Evolutionary conservation across 2,329 filamentous ascomycete species (phyloP), one percentile per base, ranked within the genome.

Genomic region (Aureobasidium namibiae): DNA sequence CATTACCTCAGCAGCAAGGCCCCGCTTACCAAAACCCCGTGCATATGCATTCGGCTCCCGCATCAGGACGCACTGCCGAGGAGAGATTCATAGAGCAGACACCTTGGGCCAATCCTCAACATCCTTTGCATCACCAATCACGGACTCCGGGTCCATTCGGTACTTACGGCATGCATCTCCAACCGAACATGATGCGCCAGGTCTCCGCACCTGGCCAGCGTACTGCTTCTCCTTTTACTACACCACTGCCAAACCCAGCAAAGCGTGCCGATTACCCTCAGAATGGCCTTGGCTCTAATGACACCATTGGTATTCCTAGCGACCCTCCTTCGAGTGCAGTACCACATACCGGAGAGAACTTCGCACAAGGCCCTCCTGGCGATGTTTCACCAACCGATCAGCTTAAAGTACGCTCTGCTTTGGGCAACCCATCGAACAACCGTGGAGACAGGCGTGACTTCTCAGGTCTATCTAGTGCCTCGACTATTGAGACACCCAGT

Each of bases 71-170:
- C 21, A 61, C 70, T 10, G 71, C 71, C 13, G 69, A 73, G 66
- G 90, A 95, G 71, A 88, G 92, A 63, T 95, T 94, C 66, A 81
- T 95, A 59, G 89, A 95, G 68, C 87, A 92, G 65, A 95, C 89
- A 5, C 88, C 91, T 1, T 96, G 92, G 92, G 90, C 91, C 36
- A 95, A 95, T 69, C 90, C 91, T 18, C 89, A 92, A 65, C 62
- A 63, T 50, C 62, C 62, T 18, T 45, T 59, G 13, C 60, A 63
- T 36, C 60, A 59, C 8, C 62, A 63, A 34, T 63, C 62, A 11
- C 52, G 60, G 16, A 63, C 62, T 14, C 62, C 62, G 24, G 61
- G 60, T 16, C 52, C 62, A 4, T 63, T 61, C 29, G 53, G 56
- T 10, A 50, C 59, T 14, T 59, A 61, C n/a, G 57, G 38, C 3